These are phyloP conservation scores for Pseudogymnoascus sp. DNA, from an alignment of 2,329 filamentous ascomycete species.

Conservation along the genomic window DNA sequence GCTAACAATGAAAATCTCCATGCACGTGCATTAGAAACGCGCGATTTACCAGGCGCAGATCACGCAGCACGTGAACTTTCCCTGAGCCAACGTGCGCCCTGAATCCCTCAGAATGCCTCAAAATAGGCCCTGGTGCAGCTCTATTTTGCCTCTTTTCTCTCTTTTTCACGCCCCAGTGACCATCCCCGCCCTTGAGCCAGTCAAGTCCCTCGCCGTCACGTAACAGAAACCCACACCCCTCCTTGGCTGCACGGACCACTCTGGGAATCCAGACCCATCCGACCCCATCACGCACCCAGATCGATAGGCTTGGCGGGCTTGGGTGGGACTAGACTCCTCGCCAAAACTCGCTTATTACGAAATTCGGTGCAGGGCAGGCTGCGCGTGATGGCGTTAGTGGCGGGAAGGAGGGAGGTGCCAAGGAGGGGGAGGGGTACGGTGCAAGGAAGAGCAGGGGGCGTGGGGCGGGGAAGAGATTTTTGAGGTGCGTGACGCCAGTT, in stretches of 20 bases:
- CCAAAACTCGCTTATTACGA: conserved; percentile 1
- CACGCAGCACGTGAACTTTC: neutral
- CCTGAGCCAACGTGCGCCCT: neutral
- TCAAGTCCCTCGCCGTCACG: neutral
- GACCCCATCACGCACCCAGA: neutral
- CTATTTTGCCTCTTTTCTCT: conserved; percentile 3
- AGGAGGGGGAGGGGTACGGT: neutral
- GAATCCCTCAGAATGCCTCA: too few species aligned
- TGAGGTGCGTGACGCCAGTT: conserved; percentile 7
- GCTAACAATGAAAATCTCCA: neutral
- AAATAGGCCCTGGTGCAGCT: neutral
- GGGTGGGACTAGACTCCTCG: neutral
- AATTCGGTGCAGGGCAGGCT: neutral
- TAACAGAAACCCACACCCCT: neutral
- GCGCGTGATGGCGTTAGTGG: conserved; percentile 7
- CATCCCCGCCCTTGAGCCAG: conserved; percentile 9
- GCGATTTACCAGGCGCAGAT: neutral
- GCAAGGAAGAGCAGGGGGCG: conserved; percentile 2
- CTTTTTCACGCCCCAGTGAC: conserved; percentile 22
- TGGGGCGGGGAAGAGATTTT: conserved; percentile 8
- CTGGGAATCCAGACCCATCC: neutral
- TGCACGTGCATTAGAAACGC: conserved; percentile 1
- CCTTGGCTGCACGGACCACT: neutral
- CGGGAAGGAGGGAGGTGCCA: neutral
- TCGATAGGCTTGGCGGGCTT: neutral